phyloP scores from a whole-genome alignment of 1,284 basidiomycete species.

The Psilocybe mexicana region DNA sequence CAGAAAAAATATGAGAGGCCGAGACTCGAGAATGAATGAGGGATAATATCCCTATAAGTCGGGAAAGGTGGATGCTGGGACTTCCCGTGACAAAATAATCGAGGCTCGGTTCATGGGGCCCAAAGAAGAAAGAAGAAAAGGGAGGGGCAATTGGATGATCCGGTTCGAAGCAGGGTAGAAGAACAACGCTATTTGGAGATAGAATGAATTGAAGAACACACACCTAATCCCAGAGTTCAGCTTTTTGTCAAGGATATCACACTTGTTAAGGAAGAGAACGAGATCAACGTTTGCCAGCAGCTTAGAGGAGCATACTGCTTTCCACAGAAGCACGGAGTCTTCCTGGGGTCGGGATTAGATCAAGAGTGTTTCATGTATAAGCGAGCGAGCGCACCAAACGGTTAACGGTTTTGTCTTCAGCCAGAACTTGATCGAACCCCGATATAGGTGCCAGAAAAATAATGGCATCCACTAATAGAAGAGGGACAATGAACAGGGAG shows the following conservation, averaged over 20 bases:
- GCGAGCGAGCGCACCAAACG: constrained; percentile 47
- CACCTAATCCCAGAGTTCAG: constrained; percentile 58
- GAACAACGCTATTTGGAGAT: not conserved
- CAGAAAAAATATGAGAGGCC: no score
- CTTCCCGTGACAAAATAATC: not conserved
- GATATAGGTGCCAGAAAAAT: constrained; percentile 82
- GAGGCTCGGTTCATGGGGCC: not conserved
- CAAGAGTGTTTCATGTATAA: not conserved
- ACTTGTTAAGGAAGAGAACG: constrained; percentile 80
- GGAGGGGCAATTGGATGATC: not conserved
- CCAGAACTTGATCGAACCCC: constrained; percentile 74
- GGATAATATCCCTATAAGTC: not conserved
- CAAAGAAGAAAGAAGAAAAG: not conserved
- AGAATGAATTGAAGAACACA: not conserved
- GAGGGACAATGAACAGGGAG: not conserved
- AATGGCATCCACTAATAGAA: constrained; percentile 61
- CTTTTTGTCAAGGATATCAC: constrained; percentile 71
- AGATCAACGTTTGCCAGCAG: constrained; percentile 71
- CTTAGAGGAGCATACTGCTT: constrained; percentile 73
- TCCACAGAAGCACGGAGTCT: constrained; percentile 80
- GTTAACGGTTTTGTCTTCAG: constrained; percentile 71
- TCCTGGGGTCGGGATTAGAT: constrained; percentile 45
- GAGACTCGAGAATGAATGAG: not conserved
- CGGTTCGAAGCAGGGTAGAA: not conserved
- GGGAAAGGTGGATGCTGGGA: not conserved